Base-by-base conservation (phyloP, 306 rosid genomes). In the Herpetospermum pedunculosum region DNA sequence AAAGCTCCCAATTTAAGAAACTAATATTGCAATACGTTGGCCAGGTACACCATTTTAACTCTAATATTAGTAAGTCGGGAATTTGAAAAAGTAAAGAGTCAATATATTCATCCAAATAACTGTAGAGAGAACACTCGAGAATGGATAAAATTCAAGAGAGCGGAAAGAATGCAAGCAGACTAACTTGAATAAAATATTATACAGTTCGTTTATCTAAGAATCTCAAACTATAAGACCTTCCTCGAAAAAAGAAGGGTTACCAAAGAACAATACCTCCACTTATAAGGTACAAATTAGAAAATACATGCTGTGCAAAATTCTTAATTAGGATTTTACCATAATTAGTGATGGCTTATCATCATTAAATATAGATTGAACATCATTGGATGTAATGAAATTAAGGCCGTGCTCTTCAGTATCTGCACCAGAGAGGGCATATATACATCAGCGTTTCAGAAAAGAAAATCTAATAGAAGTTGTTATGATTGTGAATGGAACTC, bases 331-430 rank as follows among this genome's bases (percentile, higher is more conserved):
- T 15, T 58, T 53, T 81, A 94, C 98, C 91, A 89, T 92, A 77
- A 94, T 79, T 73, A 94, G 68, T 83, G 84, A 80, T 55, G 95
- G 87, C 78, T 76, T 81, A 21, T 81, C 43, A 78, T 79, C 87
- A 81, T 86, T 86, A 78, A 91, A 78, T 70, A 89, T 75, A 75
- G 92, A 77, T 79, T 74, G 79, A 77, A 89, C 84, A 54, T 89
- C 89, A 50, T 75, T 73, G 35, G 88, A 28, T 19, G 89, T 83
- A 30, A 89, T 82, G 78, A 78, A 80, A 57, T 85, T 80, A 68
- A 74, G 78, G 77, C 70, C 43, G 80, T 78, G 81, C 83, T 91
- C 91, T 75, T 82, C 72, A 40, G 79, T 70, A 72, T 80, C 96
- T 91, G 78, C 73, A 67, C 73, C 73, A 67, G 13, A 75, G 70